A percentile compares a stretch with the other conserved stretches of the same genome.
Conservation (phyloP, 768 basidiomycete genomes). For the Leucogyrophana mollusca region DNA sequence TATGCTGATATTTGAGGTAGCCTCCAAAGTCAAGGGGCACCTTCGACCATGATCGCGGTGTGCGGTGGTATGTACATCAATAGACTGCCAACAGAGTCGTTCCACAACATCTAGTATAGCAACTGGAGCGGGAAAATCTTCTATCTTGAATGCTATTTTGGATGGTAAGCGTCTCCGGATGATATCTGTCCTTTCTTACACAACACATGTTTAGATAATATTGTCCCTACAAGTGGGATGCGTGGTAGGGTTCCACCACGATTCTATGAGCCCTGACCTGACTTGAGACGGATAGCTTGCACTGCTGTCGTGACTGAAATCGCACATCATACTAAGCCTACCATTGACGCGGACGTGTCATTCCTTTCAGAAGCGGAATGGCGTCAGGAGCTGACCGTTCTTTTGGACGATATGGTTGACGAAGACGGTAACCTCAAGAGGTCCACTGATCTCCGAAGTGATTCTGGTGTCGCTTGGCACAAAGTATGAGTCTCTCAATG, state of each 20-base stretch:
- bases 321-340: slow-evolving; percentile 50
- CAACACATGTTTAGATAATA: slow-evolving; percentile 40
- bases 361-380: slow-evolving; percentile 58
- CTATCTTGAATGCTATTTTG: slow-evolving; percentile 58
- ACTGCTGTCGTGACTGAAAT: slow-evolving; percentile 68
- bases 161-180: slow-evolving; percentile 43
- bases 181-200: slow-evolving; percentile 1
- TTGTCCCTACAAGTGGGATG: slow-evolving; percentile 69
- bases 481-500: slow-evolving; percentile 43
- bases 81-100: not conserved
- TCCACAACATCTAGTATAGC: slow-evolving; percentile 30
- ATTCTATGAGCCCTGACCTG: not conserved
- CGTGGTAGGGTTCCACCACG: slow-evolving; percentile 37
- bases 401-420: slow-evolving; percentile 57
- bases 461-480: slow-evolving; percentile 61
- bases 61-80: slow-evolving; percentile 50
- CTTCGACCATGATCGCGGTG: slow-evolving; percentile 62
- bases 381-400: slow-evolving; percentile 52
- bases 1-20: slow-evolving; percentile 24
- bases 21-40: slow-evolving; percentile 46
- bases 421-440: slow-evolving; percentile 56
- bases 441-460: slow-evolving; percentile 52
- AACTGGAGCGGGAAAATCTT: slow-evolving; percentile 63
- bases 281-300: slow-evolving; percentile 41
- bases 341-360: slow-evolving; percentile 58